Evolutionary conservation across 2,329 filamentous ascomycete species (phyloP).

Genomic region (Aureobasidium lini): DNA sequence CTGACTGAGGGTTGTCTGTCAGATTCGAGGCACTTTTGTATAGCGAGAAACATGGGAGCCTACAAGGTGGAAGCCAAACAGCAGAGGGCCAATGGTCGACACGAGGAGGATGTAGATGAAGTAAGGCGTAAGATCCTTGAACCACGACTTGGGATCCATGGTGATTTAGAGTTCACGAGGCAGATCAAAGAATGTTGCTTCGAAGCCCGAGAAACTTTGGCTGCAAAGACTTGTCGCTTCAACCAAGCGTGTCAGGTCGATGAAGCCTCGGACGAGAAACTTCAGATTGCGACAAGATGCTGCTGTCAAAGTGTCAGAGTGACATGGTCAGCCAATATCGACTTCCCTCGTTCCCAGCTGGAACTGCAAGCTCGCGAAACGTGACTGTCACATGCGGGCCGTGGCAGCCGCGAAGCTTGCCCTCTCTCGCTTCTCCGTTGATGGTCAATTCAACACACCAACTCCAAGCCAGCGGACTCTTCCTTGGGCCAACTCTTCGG

Average conservation of each 20-base stretch:
- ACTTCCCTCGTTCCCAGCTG: not conserved
- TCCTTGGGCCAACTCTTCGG: not conserved
- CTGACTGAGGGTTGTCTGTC: conserved; percentile 51
- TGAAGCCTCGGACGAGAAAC: not conserved
- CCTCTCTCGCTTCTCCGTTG: not conserved
- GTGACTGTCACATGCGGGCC: not conserved
- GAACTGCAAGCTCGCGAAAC: not conserved
- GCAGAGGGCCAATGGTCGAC: conserved; percentile 77
- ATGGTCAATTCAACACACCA: not conserved
- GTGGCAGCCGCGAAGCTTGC: conserved; percentile 1
- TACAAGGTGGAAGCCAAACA: conserved; percentile 93
- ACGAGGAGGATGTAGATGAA: conserved; percentile 69
- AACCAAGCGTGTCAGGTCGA: not conserved
- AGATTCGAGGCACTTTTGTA: conserved; percentile 9
- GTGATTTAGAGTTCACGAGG: not conserved
- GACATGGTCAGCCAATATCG: not conserved
- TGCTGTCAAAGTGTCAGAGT: not conserved
- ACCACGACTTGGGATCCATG: conserved; percentile 33
- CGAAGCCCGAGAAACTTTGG: not conserved
- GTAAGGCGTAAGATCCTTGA: conserved; percentile 58
- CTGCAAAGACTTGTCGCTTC: not conserved
- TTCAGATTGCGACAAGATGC: not conserved
- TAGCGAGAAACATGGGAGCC: conserved; percentile 19
- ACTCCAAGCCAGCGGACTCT: not conserved
- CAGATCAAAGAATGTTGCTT: not conserved